Conservation (phyloP, 192 early-diverging fungal genomes). For the Gonapodya prolifera region DNA sequence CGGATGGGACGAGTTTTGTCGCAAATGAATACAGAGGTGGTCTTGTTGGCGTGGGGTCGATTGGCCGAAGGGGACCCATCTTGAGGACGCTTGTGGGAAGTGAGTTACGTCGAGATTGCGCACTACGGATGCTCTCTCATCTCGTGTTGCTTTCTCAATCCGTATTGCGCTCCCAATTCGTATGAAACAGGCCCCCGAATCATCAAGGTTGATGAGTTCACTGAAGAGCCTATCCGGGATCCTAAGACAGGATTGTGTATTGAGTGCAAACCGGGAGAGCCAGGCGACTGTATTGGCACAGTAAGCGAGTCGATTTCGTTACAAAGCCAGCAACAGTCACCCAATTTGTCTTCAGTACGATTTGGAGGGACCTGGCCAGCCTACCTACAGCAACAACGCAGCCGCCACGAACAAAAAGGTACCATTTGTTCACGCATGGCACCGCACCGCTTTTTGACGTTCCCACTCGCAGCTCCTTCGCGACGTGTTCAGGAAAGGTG, state of each 20-base stretch:
- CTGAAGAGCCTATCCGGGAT: background rate
- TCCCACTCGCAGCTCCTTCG: background rate
- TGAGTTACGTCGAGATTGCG: background rate
- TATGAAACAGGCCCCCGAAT: too few relatives aligned
- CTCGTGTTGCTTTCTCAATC: too few relatives aligned
- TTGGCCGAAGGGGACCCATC: background rate
- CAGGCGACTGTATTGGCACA: background rate
- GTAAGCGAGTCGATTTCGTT: background rate
- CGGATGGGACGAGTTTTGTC: background rate
- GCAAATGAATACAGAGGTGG: background rate
- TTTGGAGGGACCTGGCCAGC: background rate
- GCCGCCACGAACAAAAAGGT: background rate
- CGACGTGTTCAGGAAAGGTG: slow-evolving; percentile 1
- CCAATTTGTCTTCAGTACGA: background rate
- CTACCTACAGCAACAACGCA: background rate
- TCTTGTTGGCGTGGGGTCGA: background rate
- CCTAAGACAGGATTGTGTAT: background rate
- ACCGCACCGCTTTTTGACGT: background rate
- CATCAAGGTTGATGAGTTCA: background rate
- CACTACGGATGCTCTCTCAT: too few relatives aligned
- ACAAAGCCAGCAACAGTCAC: background rate
- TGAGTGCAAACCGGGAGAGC: background rate
- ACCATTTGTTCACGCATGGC: background rate
- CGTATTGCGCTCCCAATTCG: too few relatives aligned
- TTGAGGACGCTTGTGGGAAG: background rate